Evolutionary conservation across 2,329 filamentous ascomycete species (phyloP), one percentile per base, ranked within the genome.

Genomic region (Cordyceps farinosa): DNA sequence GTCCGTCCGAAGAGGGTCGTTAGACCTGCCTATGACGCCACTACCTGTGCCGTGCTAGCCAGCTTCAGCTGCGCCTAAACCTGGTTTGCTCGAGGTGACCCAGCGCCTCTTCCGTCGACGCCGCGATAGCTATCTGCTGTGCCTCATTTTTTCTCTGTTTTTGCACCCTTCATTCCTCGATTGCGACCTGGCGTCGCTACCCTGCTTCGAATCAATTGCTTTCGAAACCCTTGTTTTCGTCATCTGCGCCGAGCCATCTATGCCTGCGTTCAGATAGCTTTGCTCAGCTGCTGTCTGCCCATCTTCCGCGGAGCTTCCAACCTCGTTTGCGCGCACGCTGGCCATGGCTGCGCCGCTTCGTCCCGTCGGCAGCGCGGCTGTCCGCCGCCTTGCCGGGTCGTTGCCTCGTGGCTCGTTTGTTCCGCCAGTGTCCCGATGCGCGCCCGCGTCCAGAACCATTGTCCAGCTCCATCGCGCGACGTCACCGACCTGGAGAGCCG

Each of bases 361-460:
- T 62, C 51, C 60, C 32, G 8, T 50, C 44, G 52, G 60, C 32
- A 17, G 51, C 52, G 60, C 42, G 4, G 52, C 52, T 51, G 29
- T 50, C 17, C 60, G 44, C 29, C 51, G 51, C 9, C 30, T 17
- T 10, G 10, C 56, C 22, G 44, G 42, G 13, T 15, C 32, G 6
- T 17, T 42, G 51, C 44, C 70, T 87, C 2, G 82, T 85, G 57
- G 75, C 73, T 2, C 72, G 85, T 1, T 75, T 84, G 3, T 85
- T 85, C 65, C 79, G 83, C 65, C 84, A 81, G 55, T 78, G 78
- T 5, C 78, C 81, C 7, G 80, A 86, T 60, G 74, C 87, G 1
- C 76, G 34, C 29, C 60, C 32, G 3, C 5, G 10, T 29, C 38
- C 13, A 38, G 60, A 40, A 55, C 17, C 15, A 40, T 62, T 29